Percentiles rank a stretch among this genome's conserved stretches.
Evolutionary conservation across 2,329 filamentous ascomycete species (phyloP).

Genomic region (Ceratocystis smalleyi): DNA sequence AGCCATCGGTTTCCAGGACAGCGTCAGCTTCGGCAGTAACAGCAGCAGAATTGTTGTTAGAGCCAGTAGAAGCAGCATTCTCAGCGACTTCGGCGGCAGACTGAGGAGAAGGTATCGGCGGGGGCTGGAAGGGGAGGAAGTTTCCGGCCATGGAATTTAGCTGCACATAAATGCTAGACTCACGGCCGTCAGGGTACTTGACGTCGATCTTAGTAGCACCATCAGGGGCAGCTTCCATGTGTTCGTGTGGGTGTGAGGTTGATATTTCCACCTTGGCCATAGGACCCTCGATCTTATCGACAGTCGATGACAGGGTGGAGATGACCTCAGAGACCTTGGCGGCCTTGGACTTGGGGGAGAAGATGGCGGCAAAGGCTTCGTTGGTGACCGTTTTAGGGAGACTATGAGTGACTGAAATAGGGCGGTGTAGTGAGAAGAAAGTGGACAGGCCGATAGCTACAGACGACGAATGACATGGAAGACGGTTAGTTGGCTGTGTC

Average conservation of each 20-base stretch:
- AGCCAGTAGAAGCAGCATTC: slow-evolving; percentile 21
- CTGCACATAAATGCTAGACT: slow-evolving; percentile 47
- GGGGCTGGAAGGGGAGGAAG: slow-evolving; percentile 69
- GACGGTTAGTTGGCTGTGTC: slow-evolving; percentile 17
- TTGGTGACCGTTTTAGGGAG: slow-evolving; percentile 58
- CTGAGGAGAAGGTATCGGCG: slow-evolving; percentile 59
- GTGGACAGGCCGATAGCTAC: slow-evolving; percentile 73
- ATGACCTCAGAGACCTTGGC: slow-evolving; percentile 46
- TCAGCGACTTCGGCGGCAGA: slow-evolving; percentile 21
- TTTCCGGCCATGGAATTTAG: slow-evolving; percentile 53
- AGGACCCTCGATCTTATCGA: slow-evolving; percentile 43
- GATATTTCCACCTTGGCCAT: slow-evolving; percentile 38
- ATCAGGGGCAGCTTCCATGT: slow-evolving; percentile 30
- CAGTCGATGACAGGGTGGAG: slow-evolving; percentile 46
- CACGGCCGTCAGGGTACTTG: slow-evolving; percentile 39
- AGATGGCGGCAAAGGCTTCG: slow-evolving; percentile 72
- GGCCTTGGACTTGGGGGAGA: slow-evolving; percentile 40
- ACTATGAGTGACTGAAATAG: slow-evolving; percentile 72
- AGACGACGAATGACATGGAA: not conserved
- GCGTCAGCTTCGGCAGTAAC: slow-evolving; percentile 17
- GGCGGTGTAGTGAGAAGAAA: slow-evolving; percentile 92
- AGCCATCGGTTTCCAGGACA: slow-evolving; percentile 23
- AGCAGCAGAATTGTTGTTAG: slow-evolving; percentile 26
- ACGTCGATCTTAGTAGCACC: slow-evolving; percentile 36
- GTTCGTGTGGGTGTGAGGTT: slow-evolving; percentile 21